Percentiles rank a stretch among this genome's conserved stretches.
These are phyloP conservation scores for Acanthamoeba culbertsoni DNA, from an alignment of 208 protist species.

Conservation along the genomic window DNA sequence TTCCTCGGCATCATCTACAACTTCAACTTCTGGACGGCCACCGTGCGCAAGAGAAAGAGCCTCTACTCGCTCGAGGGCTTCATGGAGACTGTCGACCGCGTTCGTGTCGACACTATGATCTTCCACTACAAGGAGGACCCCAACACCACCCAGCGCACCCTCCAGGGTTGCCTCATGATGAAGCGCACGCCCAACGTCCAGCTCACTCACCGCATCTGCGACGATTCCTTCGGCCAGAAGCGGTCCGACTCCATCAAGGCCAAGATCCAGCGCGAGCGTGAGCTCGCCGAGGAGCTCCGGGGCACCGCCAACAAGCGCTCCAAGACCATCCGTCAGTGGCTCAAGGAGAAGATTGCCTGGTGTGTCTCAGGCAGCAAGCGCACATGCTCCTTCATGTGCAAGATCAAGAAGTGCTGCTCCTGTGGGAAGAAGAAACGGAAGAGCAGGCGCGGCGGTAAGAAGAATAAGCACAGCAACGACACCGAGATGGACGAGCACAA, in stretches of 20 bases:
- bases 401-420: neutral
- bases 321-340: neutral
- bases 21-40: slow-evolving; percentile 38
- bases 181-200: slow-evolving; percentile 13
- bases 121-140: slow-evolving; percentile 44
- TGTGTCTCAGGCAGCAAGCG: neutral
- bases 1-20: slow-evolving; percentile 36
- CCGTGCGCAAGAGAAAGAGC: neutral
- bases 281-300: neutral
- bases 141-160: neutral
- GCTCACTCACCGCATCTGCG: neutral
- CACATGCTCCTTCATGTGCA: neutral
- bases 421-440: neutral
- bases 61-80: neutral
- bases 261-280: neutral
- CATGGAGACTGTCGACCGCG: neutral
- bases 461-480: neutral
- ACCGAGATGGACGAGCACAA: neutral
- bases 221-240: slow-evolving; percentile 23
- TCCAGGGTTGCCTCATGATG: slow-evolving; percentile 14
- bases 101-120: neutral
- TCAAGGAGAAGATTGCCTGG: neutral
- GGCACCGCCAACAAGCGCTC: neutral
- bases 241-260: neutral
- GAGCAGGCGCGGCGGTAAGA: neutral